Base-by-base conservation (phyloP, 371 early-diverging fungal genomes). In the Lichtheimia ornata region DNA sequence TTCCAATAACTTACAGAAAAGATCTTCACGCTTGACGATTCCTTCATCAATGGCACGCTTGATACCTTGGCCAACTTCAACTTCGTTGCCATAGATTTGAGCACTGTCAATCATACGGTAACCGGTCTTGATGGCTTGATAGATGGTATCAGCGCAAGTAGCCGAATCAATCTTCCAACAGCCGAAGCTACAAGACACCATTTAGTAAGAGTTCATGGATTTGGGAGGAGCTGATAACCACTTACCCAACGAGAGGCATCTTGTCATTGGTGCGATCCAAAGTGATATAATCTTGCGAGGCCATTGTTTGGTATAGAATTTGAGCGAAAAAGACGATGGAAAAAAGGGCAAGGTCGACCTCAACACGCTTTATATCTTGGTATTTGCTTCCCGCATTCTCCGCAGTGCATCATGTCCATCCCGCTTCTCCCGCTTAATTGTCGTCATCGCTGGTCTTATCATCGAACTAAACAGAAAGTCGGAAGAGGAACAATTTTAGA, bases 61-160 rank as follows among this genome's bases (percentile, higher is more conserved):
- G 55, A 91, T 76, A 40, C 74, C 88, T 3, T 69, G 68, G 43
- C 92, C 92, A 35, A 91, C 84, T 20, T 87, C 83, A 14, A 72
- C 63, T 68, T 92, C 91, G 67, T 92, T 94, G 43, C 68, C 74
- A 63, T 92, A 85, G 42, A 70, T 59, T 24, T 61, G 27, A 52
- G 82, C 82, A 44, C 70, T 69, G 56, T 79, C 79, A 44, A 82
- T 69, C 53, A 73, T 25, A 40, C 77, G 77, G 61, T 81, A 77
- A 14, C 82, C 79, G 24, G 58, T 50, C 53, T 77, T 70, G 45
- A 82, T 76, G 9, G 76, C 80, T 50, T 68, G 71, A 56, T 90
- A 89, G 24, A 77, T 62, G 15, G 66, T 63, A 50, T 74, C 59
- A n/a, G 66, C 80, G 3, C 69, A 54, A 9, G 74, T 66, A 42